Conservation (phyloP, 2,329 filamentous ascomycete species). For the Periconia macrospinosa region DNA sequence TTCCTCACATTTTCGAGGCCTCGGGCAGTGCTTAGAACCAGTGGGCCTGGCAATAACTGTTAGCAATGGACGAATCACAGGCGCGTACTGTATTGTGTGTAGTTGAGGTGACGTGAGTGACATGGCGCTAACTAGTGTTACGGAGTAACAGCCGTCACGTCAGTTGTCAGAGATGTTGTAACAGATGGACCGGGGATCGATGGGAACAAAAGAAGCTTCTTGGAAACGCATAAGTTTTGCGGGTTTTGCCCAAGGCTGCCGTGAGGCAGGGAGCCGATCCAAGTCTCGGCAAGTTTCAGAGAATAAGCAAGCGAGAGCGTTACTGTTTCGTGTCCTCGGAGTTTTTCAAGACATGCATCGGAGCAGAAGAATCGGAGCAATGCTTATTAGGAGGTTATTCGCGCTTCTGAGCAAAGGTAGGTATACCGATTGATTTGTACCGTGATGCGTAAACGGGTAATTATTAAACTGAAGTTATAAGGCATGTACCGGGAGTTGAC, state of each 20-base stretch:
- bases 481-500: no score
- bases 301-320: constrained; percentile 11
- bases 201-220: constrained; percentile 24
- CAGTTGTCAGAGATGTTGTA: constrained; percentile 38
- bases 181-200: constrained; percentile 29
- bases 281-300: constrained; percentile 40
- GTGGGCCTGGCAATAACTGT: constrained; percentile 14
- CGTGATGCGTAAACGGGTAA: neutral
- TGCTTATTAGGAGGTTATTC: neutral
- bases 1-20: constrained; percentile 31
- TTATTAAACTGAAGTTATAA: no score
- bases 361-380: neutral
- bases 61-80: constrained; percentile 37
- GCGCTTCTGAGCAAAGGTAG: neutral
- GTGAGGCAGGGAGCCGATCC: constrained; percentile 25
- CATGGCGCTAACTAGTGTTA: constrained; percentile 19
- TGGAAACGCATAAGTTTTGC: constrained; percentile 43
- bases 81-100: constrained; percentile 24
- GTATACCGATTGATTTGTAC: no score
- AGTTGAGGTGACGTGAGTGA: constrained; percentile 19
- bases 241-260: constrained; percentile 17
- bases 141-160: constrained; percentile 32
- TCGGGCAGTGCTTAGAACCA: constrained; percentile 16
- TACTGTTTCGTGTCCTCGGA: constrained; percentile 6
- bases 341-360: neutral